phyloP scores from a whole-genome alignment of 306 rosid species.

The Quercus glauca region DNA sequence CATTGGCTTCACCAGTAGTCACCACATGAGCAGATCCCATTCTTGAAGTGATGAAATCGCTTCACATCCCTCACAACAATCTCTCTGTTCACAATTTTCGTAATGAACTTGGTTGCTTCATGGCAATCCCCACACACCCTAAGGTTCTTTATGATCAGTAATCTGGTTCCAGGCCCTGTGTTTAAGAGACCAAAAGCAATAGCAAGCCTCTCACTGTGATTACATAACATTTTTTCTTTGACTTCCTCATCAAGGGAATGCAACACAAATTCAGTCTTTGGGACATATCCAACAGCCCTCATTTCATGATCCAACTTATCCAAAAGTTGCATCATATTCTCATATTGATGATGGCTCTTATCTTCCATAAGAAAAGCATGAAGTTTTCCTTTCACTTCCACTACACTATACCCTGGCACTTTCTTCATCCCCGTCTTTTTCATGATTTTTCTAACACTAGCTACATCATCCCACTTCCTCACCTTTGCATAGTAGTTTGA shows the following conservation, averaged over 20 bases:
- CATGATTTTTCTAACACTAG: constrained; percentile 33
- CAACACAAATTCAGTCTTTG: constrained; percentile 10
- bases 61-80: constrained; percentile 6
- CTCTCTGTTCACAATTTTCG: neutral
- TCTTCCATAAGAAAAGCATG: constrained; percentile 55
- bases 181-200: neutral
- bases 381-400: constrained; percentile 45
- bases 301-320: constrained; percentile 30
- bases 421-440: constrained; percentile 33
- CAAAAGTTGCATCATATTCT: constrained; percentile 25
- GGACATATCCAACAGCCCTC: constrained; percentile 24
- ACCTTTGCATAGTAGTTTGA: constrained; percentile 41
- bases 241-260: constrained; percentile 8
- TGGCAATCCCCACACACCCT: neutral
- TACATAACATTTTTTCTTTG: constrained; percentile 1
- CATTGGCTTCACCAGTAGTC: neutral
- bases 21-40: neutral
- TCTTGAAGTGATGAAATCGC: neutral
- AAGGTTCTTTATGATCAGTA: neutral
- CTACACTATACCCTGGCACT: constrained; percentile 36
- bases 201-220: constrained; percentile 7
- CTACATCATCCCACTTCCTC: constrained; percentile 42
- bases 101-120: constrained; percentile 1
- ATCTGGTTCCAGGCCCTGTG: neutral
- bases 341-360: constrained; percentile 21